Base-by-base conservation (phyloP, 495 filamentous ascomycete species). In the Bathelium albidoporum region DNA sequence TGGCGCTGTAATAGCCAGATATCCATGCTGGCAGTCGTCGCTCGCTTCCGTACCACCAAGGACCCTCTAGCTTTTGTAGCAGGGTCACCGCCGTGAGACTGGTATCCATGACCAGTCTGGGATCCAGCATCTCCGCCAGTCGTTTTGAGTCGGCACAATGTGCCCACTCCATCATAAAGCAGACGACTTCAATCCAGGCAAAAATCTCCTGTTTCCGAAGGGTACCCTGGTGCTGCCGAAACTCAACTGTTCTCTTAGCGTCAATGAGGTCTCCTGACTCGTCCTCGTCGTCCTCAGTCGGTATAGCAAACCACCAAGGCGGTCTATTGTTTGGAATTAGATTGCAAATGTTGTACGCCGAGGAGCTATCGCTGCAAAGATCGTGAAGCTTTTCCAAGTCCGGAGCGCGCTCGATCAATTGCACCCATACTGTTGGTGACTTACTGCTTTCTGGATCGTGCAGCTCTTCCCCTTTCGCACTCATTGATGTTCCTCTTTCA, bases 161-260 rank as follows among this genome's bases (percentile, higher is more conserved):
- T 26, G 49, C 20, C 49, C 49, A 55, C 11, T 55, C 49, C 22
- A 16, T 29, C 49, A 55, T 7, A 20, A 55, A 29, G 20, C 7
- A n/a, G 49, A 55, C 49, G 7, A 55, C 49, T 16, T 55, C 49
- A 2, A 70, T 62, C 76, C 77, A 79, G 10, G 55, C 58, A 0
- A 45, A 26, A 20, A 78, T 62, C 61, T 66, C 72, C 1, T 53
- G 32, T 0, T 70, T 55, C 41, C 76, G 72, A 1, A 80, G 63
- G 0, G 71, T 66, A 2, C 77, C 78, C 9, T 43, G 68, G 18
- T 75, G 75, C 55, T 78, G 74, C 18, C 78, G 71, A 66, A 81
- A 80, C 66, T 81, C 78, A 44, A 80, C 68, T 20, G 73, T 76
- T 2, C 43, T 29, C 18, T 32, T 61, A n/a, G 29, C 10, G 22